Base-by-base conservation (phyloP, 2,329 filamentous ascomycete genomes). In the Colletotrichum brevisporum region DNA sequence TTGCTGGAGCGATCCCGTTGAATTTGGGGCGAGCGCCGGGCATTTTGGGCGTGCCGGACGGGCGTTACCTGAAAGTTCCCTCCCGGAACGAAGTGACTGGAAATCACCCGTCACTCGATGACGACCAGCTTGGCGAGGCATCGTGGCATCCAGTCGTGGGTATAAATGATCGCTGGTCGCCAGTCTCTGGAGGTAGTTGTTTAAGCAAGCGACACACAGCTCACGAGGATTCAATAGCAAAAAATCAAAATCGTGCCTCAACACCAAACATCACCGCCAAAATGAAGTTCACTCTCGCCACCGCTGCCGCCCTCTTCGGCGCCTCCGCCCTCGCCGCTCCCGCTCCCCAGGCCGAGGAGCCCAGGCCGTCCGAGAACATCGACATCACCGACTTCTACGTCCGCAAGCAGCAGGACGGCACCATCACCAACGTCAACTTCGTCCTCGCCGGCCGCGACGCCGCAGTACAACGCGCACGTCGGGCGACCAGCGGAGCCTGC, bases 261-360 rank as follows among this genome's bases (percentile, higher is more conserved):
- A 12, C 18, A 26, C n/a, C 6, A n/a, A 6, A 4, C 9, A 15
- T 4, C 21, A 21, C 39, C 31, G 1, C 36, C 67, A 73, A 74
- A 27, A 77, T 77, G 74, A 72, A 70, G 56, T 74, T 73, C 73
- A 58, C 71, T 63, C 47, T 71, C 53, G 56, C 73, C 45, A 56
- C 70, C 51, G 45, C 68, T 51, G 55, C 63, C 61, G 69, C 69
- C 64, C 55, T 71, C 64, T 71, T 76, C 56, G 67, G 72, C 54
- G 64, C 71, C 52, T 50, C 60, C 52, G 73, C 73, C 61, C 13
- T 73, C 55, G 72, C 71, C 39, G 64, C 73, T 2, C 70, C 73
- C 1, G 58, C 61, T 4, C 62, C 71, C 6, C 51, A 68, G 39
- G 39, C 53, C 16, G 47, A 51, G 5, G 52, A 36, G 5, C 56